Conservation (phyloP, 768 basidiomycete species). For the Termitomyces titanicus region DNA sequence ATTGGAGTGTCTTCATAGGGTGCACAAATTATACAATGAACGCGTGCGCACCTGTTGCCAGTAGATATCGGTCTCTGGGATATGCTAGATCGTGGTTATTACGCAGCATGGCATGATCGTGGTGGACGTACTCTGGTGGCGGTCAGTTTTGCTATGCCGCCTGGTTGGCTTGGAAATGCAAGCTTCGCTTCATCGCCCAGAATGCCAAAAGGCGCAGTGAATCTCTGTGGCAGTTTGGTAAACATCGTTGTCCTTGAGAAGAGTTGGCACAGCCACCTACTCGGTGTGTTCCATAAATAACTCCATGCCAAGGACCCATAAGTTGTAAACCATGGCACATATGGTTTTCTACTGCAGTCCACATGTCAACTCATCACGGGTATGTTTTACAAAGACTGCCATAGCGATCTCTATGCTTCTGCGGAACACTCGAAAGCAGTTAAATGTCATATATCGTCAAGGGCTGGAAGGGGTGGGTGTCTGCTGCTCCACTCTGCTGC, state of each 20-base stretch:
- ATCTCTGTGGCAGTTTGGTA: conserved; percentile 65
- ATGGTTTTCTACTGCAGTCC: background rate
- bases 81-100: conserved; percentile 48
- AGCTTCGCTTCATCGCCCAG: conserved; percentile 87
- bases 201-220: conserved; percentile 73
- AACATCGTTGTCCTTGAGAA: conserved; percentile 45
- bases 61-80: conserved; percentile 71
- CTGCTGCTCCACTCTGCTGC: too few species aligned
- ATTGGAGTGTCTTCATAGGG: background rate
- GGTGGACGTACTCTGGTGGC: conserved; percentile 59
- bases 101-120: background rate
- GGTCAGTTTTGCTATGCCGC: conserved; percentile 74
- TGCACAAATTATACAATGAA: conserved; percentile 17
- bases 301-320: background rate
- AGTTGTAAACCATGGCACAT: too few species aligned
- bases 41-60: conserved; percentile 72
- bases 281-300: background rate
- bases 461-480: too few species aligned
- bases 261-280: conserved; percentile 9
- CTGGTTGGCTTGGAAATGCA: conserved; percentile 78
- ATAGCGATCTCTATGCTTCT: background rate
- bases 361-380: background rate
- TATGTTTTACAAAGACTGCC: background rate
- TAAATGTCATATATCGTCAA: background rate
- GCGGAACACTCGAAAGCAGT: background rate